Evolutionary conservation across 1,139 yeast genomes (phyloP).

Genomic region (Hemisphaericaspora subhashii): DNA sequence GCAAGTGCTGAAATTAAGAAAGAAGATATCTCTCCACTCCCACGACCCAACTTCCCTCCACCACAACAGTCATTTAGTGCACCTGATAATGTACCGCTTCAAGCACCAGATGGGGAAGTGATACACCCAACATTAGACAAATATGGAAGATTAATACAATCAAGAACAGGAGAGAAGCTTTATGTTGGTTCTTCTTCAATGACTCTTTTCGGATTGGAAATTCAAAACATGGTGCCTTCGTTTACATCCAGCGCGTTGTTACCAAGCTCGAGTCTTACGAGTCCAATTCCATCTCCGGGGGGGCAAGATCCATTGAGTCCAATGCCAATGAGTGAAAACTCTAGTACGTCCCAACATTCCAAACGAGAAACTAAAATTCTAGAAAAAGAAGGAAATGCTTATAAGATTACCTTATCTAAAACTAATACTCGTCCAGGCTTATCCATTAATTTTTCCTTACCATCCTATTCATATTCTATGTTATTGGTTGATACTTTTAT

Average conservation of each 20-base stretch:
- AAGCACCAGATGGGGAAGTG: conserved; percentile 34
- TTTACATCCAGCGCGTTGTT: conserved; percentile 21
- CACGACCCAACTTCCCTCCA: conserved; percentile 1
- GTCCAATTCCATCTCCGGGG: conserved; percentile 16
- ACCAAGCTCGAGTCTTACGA: conserved; percentile 13
- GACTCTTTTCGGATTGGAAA: conserved; percentile 77
- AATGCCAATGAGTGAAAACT: conserved; percentile 3
- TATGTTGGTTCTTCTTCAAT: conserved; percentile 80
- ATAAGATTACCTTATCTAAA: conserved; percentile 64
- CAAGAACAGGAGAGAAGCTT: conserved; percentile 71
- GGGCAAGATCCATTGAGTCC: conserved; percentile 6
- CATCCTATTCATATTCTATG: conserved; percentile 77
- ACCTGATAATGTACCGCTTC: neutral
- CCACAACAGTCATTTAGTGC: neutral
- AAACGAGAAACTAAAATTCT: conserved; percentile 48
- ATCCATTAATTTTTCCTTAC: conserved; percentile 66
- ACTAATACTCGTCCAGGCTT: conserved; percentile 68
- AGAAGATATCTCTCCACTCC: neutral
- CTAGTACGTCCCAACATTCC: conserved; percentile 3
- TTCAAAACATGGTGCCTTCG: conserved; percentile 58
- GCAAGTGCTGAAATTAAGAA: neutral
- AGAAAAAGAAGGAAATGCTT: conserved; percentile 75
- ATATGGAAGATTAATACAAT: conserved; percentile 67
- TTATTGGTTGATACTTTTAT: conserved; percentile 72
- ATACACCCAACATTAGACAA: conserved; percentile 69